These are phyloP conservation scores for Cryptosporidium xiaoi DNA, from an alignment of 169 alveolate genomes.

Conservation along the genomic window DNA sequence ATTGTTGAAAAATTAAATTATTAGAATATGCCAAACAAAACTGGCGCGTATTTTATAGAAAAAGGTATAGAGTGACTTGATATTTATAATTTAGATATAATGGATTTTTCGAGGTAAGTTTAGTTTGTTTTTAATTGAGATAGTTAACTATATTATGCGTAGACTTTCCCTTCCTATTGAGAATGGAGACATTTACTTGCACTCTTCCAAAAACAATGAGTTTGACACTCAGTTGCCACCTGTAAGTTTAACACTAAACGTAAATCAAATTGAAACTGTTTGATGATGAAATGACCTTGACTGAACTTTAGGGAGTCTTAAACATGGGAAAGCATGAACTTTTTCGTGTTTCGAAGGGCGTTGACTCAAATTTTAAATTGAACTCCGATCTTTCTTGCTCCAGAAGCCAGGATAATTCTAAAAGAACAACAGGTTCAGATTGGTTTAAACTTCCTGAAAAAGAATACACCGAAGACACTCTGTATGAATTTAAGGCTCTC, in stretches of 20 bases:
- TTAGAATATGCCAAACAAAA: too few relatives aligned
- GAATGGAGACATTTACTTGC: slow-evolving; percentile 23
- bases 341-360: too few relatives aligned
- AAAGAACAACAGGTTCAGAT: not conserved
- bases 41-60: not conserved
- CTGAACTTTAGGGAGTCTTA: slow-evolving; percentile 14
- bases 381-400: not conserved
- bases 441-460: slow-evolving; percentile 38
- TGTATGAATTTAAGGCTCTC: slow-evolving; percentile 32
- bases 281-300: not conserved
- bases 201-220: slow-evolving; percentile 8
- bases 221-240: slow-evolving; percentile 64
- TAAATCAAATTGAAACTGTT: not conserved
- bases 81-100: slow-evolving; percentile 4
- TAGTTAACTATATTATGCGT: not conserved
- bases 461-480: slow-evolving; percentile 10
- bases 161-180: slow-evolving; percentile 37
- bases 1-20: not conserved
- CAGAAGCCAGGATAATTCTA: not conserved
- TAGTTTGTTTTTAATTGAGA: not conserved
- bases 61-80: not conserved
- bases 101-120: slow-evolving; percentile 63
- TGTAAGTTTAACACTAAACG: slow-evolving; percentile 29
- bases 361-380: not conserved
- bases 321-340: slow-evolving; percentile 15